Conservation (phyloP, 1,139 yeast species). For the Debaryomycetaceae sp. region DNA sequence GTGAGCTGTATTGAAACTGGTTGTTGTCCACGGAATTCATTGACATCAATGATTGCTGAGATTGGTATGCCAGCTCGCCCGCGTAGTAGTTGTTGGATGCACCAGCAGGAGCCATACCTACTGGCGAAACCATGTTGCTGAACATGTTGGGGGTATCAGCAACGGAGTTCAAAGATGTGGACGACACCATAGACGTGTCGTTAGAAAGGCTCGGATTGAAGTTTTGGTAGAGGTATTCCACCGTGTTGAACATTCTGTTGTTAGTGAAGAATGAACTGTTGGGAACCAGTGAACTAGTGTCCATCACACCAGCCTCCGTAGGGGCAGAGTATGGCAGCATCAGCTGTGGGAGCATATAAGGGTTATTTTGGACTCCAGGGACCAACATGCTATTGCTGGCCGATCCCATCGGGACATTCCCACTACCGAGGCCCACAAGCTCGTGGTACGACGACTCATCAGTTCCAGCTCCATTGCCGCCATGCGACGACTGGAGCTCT, state of each 20-base stretch:
- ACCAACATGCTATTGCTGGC: neutral
- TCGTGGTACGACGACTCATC: neutral
- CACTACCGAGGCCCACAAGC: neutral
- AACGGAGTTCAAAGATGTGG: conserved; percentile 10
- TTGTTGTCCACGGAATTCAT: conserved; percentile 5
- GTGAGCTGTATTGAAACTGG: neutral
- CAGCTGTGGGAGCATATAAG: neutral
- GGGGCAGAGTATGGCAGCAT: neutral
- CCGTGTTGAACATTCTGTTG: conserved; percentile 1
- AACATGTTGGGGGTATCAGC: conserved; percentile 8
- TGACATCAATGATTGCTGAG: conserved; percentile 2
- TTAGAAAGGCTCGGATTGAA: neutral
- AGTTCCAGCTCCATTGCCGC: neutral
- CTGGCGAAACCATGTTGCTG: conserved; percentile 1
- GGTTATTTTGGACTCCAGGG: neutral
- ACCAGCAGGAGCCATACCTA: neutral
- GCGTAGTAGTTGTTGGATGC: neutral
- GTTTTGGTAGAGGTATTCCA: neutral
- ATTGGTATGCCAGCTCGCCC: neutral
- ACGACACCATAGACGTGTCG: neutral
- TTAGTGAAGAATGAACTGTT: neutral
- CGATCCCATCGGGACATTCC: neutral
- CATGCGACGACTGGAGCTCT: neutral
- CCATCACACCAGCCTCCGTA: neutral
- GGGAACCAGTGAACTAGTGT: neutral